Evolutionary conservation across 1,139 yeast species (phyloP), one percentile per base, ranked within the genome.

Genomic region (Nakaseomyces kungkrabaensis): DNA sequence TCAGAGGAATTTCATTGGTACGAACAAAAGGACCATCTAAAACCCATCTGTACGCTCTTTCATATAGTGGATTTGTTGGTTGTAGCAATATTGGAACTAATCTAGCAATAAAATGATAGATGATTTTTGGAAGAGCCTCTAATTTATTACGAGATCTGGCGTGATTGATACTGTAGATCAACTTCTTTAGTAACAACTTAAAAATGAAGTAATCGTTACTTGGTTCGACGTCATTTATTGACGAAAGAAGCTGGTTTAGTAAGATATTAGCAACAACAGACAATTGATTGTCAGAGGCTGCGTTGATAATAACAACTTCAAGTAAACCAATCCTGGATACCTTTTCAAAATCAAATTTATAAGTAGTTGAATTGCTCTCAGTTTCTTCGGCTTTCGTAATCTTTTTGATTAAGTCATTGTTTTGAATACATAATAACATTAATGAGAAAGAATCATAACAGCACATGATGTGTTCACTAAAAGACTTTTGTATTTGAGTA

Each of bases 51-150:
- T 74, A 78, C 0, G 79, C 77, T 54, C 79, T 78, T 55, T 87
- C 95, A 63, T 84, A 86, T 44, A 90, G 61, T 70, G 76, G 64
- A 78, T 94, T n/a, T 77, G 82, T 0, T 89, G 96, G 63, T 78
- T 81, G 62, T 7, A 74, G 63, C 51, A 86, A 63, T 1, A 86
- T 70, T 4, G 80, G 78, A 4, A 79, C 68, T 41, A 88, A 63
- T 48, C 76, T 74, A 0, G 87, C 71, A 59, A 82, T 55, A 66
- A 76, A 57, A 66, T 61, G 61, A 78, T 73, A 68, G 36, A 70
- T 71, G 48, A 75, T 58, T 46, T 72, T 74, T n/a, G 72, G 67
- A 49, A 70, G 66, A 22, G 53, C 58, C 25, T 61, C 60, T 4
- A 59, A 44, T 5, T 45, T 38, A 6, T 54, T 49, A 7, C 43